Conservation (phyloP, 345 rosid genomes). For the Lepidium aucheri region DNA sequence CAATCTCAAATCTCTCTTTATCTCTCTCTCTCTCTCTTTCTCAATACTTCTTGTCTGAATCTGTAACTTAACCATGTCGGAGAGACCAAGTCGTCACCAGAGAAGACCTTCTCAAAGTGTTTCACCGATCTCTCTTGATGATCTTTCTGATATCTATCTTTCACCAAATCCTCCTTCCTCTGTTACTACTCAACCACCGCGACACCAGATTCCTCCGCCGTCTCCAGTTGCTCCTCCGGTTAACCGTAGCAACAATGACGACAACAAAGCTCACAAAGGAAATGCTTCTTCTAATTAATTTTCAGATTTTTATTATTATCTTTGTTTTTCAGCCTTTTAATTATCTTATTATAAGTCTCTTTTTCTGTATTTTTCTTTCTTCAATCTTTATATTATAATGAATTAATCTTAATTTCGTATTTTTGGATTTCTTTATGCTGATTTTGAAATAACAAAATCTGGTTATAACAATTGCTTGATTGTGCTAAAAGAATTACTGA, state of each 20-base stretch:
- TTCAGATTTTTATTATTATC: background rate
- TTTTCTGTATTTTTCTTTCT: no score
- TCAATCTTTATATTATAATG: background rate
- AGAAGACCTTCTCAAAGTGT: slow-evolving; percentile 30
- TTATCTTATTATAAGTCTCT: background rate
- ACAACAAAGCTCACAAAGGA: slow-evolving; percentile 9
- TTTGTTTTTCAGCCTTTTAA: background rate
- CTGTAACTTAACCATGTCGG: slow-evolving; percentile 24
- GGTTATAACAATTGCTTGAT: background rate
- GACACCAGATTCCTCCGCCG: slow-evolving; percentile 27
- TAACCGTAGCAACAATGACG: background rate
- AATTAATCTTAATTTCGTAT: slow-evolving; percentile 12
- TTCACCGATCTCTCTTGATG: slow-evolving; percentile 16
- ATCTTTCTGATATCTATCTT: slow-evolving; percentile 21
- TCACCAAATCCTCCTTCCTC: slow-evolving; percentile 2
- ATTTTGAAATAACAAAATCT: background rate
- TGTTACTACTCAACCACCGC: slow-evolving; percentile 16
- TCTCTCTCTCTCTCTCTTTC: background rate
- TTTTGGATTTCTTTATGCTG: background rate
- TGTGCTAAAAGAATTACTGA: background rate
- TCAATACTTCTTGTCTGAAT: slow-evolving; percentile 7
- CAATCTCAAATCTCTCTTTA: background rate
- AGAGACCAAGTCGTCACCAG: slow-evolving; percentile 29
- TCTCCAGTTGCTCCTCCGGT: slow-evolving; percentile 24
- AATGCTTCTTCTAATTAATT: slow-evolving; percentile 16